These are phyloP conservation scores for Colletotrichum ledebouriae DNA, from an alignment of 2,329 filamentous ascomycete genomes.

Conservation along the genomic window DNA sequence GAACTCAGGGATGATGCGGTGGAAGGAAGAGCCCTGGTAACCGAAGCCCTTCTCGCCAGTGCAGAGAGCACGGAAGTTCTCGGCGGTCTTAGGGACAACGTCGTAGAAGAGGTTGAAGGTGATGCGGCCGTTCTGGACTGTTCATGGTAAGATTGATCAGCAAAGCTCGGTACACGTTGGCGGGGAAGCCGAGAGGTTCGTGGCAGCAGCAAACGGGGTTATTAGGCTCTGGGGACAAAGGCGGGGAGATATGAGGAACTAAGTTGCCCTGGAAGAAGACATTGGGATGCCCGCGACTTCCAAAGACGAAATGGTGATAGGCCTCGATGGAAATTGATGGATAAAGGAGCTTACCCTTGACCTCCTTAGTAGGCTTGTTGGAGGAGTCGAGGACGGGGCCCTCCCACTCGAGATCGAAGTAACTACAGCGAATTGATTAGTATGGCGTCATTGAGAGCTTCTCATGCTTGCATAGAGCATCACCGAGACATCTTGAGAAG, in stretches of 20 bases:
- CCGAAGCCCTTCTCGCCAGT: conserved; percentile 84
- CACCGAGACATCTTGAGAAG: conserved; percentile 15
- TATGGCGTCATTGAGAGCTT: conserved; percentile 40
- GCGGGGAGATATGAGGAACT: conserved; percentile 3
- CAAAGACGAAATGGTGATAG: neutral
- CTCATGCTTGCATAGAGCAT: conserved; percentile 8
- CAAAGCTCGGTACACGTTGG: conserved; percentile 13
- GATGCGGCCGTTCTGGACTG: conserved; percentile 83
- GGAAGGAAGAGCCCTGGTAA: conserved; percentile 87
- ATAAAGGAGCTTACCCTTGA: conserved; percentile 68
- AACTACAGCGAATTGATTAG: conserved; percentile 57
- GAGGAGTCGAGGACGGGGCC: conserved; percentile 77
- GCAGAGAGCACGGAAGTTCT: conserved; percentile 90
- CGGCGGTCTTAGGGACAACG: conserved; percentile 86
- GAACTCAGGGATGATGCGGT: conserved; percentile 93
- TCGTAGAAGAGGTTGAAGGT: conserved; percentile 91
- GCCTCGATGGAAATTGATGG: conserved; percentile 39
- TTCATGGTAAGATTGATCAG: conserved; percentile 43
- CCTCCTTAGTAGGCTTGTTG: conserved; percentile 64
- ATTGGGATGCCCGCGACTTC: conserved; percentile 4
- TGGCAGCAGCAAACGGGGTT: neutral
- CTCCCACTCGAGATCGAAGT: conserved; percentile 81
- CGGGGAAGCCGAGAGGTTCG: neutral
- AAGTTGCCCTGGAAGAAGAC: neutral
- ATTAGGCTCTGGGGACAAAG: conserved; percentile 32